Percentiles rank a stretch among this genome's conserved stretches.
Conservation (phyloP, 2,329 filamentous ascomycete genomes). For the Diaporthe amygdali region DNA sequence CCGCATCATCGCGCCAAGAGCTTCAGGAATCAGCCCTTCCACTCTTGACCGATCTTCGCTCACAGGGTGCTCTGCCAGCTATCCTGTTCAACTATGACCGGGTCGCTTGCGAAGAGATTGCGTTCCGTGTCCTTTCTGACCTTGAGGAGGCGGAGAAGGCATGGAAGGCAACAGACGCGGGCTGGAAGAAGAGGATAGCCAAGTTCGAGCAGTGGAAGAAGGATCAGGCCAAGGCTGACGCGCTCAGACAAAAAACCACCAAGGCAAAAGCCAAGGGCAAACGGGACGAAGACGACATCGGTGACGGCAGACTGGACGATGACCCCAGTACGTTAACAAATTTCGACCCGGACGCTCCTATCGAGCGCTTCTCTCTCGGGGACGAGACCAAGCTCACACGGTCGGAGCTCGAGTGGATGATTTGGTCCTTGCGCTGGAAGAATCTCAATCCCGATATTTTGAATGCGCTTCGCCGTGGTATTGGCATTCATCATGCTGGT, state of each 20-base stretch:
- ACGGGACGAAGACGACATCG: conserved; percentile 47
- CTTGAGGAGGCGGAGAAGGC: conserved; percentile 58
- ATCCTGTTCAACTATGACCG: conserved; percentile 82
- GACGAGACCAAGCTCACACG: conserved; percentile 62
- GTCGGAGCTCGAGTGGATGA: conserved; percentile 62
- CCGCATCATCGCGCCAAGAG: neutral
- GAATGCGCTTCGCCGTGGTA: conserved; percentile 66
- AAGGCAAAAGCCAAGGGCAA: conserved; percentile 38
- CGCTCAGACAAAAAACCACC: conserved; percentile 12
- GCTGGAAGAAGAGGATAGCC: conserved; percentile 66
- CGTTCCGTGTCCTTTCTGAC: conserved; percentile 53
- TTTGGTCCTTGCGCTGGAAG: conserved; percentile 56
- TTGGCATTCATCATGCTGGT: conserved; percentile 80
- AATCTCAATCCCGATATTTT: conserved; percentile 59
- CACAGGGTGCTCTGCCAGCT: conserved; percentile 69
- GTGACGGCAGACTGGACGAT: conserved; percentile 52
- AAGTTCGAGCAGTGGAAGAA: conserved; percentile 64
- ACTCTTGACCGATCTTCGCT: conserved; percentile 31
- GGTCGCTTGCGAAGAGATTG: conserved; percentile 64
- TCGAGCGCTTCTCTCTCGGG: conserved; percentile 70
- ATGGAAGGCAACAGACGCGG: conserved; percentile 61
- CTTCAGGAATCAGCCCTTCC: conserved; percentile 17
- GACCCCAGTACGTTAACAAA: conserved; percentile 64
- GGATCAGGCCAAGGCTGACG: conserved; percentile 36
- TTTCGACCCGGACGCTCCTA: conserved; percentile 70